These are phyloP conservation scores for Diutina catenulata DNA, from an alignment of 1,139 yeast genomes.

Conservation along the genomic window DNA sequence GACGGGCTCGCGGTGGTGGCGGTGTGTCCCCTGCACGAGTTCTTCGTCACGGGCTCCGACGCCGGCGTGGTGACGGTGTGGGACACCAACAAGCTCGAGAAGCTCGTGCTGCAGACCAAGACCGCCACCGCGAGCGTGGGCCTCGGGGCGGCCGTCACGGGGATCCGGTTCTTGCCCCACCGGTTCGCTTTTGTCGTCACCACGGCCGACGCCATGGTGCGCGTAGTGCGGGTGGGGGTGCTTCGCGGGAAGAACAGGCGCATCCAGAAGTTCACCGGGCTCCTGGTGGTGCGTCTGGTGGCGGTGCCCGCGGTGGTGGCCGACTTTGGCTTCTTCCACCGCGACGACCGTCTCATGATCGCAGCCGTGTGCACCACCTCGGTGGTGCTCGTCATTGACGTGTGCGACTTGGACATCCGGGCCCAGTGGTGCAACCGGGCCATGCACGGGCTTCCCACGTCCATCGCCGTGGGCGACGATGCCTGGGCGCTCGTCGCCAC, in stretches of 20 bases:
- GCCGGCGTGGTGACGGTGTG: slow-evolving; percentile 65
- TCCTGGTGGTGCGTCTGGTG: slow-evolving; percentile 28
- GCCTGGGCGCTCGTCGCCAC: slow-evolving; percentile 71
- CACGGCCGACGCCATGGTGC: slow-evolving; percentile 51
- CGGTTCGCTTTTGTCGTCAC: slow-evolving; percentile 60
- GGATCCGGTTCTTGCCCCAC: slow-evolving; percentile 42
- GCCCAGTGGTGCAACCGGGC: slow-evolving; percentile 47
- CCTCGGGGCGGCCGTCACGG: slow-evolving; percentile 35
- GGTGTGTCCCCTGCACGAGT: slow-evolving; percentile 50
- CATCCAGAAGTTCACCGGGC: slow-evolving; percentile 19
- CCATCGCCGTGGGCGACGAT: slow-evolving; percentile 39
- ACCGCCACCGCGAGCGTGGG: slow-evolving; percentile 38
- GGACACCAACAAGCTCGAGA: slow-evolving; percentile 61
- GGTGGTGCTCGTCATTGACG: slow-evolving; percentile 40
- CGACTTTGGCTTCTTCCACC: slow-evolving; percentile 16
- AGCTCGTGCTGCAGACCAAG: slow-evolving; percentile 43
- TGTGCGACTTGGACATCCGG: slow-evolving; percentile 53
- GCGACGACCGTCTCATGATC: slow-evolving; percentile 33
- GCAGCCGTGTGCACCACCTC: slow-evolving; percentile 8
- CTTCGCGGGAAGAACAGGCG: slow-evolving; percentile 23
- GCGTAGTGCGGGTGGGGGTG: slow-evolving; percentile 46
- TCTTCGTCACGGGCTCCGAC: slow-evolving; percentile 69
- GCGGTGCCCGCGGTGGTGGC: slow-evolving; percentile 25
- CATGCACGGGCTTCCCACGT: slow-evolving; percentile 52
- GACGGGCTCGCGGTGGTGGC: slow-evolving; percentile 43